phyloP scores from a whole-genome alignment of 2,329 filamentous ascomycete genomes.

The Cladorrhinum sp. region DNA sequence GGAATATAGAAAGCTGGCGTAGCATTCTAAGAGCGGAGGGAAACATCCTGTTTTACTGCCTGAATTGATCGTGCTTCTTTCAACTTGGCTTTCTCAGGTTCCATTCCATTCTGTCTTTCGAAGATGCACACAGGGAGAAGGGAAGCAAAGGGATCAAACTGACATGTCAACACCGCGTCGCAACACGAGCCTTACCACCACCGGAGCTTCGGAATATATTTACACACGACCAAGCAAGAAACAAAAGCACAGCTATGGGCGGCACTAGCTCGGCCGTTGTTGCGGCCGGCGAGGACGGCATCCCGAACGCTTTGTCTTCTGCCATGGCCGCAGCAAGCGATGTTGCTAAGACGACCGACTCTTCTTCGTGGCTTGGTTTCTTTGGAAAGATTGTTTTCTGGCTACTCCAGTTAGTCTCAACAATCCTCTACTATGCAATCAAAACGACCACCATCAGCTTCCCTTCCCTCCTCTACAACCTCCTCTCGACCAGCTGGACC shows the following conservation, averaged over 20 bases:
- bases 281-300: slow-evolving; percentile 28
- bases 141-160: background rate
- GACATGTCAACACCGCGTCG: background rate
- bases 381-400: slow-evolving; percentile 54
- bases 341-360: slow-evolving; percentile 37
- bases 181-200: background rate
- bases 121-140: background rate
- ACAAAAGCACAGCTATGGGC: slow-evolving; percentile 18
- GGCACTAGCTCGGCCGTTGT: slow-evolving; percentile 17
- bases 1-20: background rate
- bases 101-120: background rate
- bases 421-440: slow-evolving; percentile 71
- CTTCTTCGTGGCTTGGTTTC: slow-evolving; percentile 56
- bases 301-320: slow-evolving; percentile 34
- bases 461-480: slow-evolving; percentile 82
- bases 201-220: background rate
- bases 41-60: background rate
- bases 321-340: slow-evolving; percentile 39
- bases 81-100: background rate
- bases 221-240: background rate
- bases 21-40: background rate
- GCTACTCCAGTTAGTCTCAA: slow-evolving; percentile 54
- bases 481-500: slow-evolving; percentile 90
- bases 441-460: slow-evolving; percentile 85
- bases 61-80: background rate